Conservation (phyloP, 1,284 basidiomycete genomes). For the Melampsora americana region DNA sequence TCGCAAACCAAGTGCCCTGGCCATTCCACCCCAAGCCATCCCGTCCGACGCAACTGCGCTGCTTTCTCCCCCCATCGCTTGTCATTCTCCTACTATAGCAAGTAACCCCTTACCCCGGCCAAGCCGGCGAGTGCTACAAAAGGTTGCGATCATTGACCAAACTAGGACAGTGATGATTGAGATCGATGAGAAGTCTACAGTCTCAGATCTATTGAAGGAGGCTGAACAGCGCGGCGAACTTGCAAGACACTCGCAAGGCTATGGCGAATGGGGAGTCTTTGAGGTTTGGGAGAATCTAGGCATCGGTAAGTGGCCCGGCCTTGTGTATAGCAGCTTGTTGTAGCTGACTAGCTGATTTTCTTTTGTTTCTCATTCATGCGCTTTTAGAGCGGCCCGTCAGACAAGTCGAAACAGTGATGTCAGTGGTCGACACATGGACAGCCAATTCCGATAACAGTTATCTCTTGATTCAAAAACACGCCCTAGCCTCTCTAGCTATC, state of each 20-base stretch:
- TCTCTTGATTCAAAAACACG: slow-evolving; percentile 39
- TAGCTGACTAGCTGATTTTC: not conserved
- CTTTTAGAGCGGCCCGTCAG: slow-evolving; percentile 30
- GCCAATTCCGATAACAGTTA: slow-evolving; percentile 26
- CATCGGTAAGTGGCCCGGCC: slow-evolving; percentile 10
- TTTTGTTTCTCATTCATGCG: not conserved
- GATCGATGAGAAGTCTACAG: slow-evolving; percentile 8
- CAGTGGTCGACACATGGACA: slow-evolving; percentile 31
- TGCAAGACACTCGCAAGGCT: not conserved
- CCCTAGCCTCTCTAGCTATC: slow-evolving; percentile 18
- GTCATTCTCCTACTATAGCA: not conserved
- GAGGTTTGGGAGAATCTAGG: slow-evolving; percentile 41
- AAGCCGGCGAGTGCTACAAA: slow-evolving; percentile 8
- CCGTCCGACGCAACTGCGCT: not conserved
- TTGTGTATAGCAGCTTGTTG: not conserved
- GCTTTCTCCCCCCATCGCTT: too few relatives aligned
- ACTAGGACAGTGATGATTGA: slow-evolving; percentile 25
- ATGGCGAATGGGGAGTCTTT: slow-evolving; percentile 39
- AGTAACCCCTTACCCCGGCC: not conserved
- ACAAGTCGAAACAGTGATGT: slow-evolving; percentile 31
- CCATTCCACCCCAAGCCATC: not conserved
- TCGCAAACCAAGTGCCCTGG: slow-evolving; percentile 4
- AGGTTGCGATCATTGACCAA: slow-evolving; percentile 31
- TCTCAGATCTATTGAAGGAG: slow-evolving; percentile 17
- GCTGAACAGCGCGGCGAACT: slow-evolving; percentile 10